phyloP scores from a whole-genome alignment of 108 stramenopile species.

The Cyclotella cryptica region DNA sequence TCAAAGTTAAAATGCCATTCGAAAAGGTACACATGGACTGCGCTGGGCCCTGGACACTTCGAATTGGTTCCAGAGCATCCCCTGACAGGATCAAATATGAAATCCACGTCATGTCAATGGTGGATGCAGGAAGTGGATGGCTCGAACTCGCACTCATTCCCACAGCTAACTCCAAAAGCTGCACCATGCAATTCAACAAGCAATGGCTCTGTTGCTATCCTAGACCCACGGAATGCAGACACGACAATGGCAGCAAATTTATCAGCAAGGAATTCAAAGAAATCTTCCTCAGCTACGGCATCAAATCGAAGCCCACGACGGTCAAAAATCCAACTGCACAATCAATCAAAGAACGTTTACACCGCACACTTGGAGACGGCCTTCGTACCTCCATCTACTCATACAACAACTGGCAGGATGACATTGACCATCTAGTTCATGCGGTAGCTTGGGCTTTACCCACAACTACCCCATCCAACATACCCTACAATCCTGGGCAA shows the following conservation, averaged over 20 bases:
- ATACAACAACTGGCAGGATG: neutral
- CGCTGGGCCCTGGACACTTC: slow-evolving; percentile 13
- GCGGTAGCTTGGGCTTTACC: slow-evolving; percentile 9
- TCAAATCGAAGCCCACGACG: slow-evolving; percentile 43
- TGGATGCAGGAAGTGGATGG: slow-evolving; percentile 5
- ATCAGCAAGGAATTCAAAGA: slow-evolving; percentile 52
- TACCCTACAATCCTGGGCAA: slow-evolving; percentile 8
- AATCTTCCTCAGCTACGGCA: slow-evolving; percentile 30
- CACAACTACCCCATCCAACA: neutral
- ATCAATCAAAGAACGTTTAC: slow-evolving; percentile 53
- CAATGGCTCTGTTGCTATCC: slow-evolving; percentile 61
- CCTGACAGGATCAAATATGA: neutral
- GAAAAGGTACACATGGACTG: slow-evolving; percentile 22
- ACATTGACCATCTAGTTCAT: slow-evolving; percentile 11
- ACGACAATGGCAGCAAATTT: slow-evolving; percentile 48
- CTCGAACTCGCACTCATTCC: neutral
- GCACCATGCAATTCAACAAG: neutral
- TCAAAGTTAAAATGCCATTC: slow-evolving; percentile 7
- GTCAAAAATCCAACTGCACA: slow-evolving; percentile 55
- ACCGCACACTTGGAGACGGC: slow-evolving; percentile 23
- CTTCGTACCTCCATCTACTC: slow-evolving; percentile 3
- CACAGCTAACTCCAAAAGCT: neutral
- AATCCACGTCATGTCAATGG: slow-evolving; percentile 4
- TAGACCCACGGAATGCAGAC: slow-evolving; percentile 18
- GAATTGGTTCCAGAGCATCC: too few relatives aligned